These are phyloP conservation scores for Buxus sempervirens DNA, from an alignment of 164 flowering plant genomes.

Conservation along the genomic window DNA sequence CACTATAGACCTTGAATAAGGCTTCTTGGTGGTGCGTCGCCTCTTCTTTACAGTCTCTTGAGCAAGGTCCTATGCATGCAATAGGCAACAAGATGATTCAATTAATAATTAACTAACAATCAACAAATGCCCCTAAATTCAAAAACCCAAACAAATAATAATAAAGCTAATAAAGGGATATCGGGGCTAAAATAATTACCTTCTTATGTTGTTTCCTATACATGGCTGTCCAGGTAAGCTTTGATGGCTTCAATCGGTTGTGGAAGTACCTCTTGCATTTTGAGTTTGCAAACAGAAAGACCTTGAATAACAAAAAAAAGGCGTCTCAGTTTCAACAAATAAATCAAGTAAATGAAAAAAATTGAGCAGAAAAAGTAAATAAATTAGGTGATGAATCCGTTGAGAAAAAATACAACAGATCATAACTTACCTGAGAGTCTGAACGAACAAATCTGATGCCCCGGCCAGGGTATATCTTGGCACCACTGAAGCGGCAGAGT, in stretches of 20 bases:
- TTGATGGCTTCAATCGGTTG: slow-evolving; percentile 76
- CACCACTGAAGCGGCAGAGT: slow-evolving; percentile 50
- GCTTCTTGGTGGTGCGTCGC: slow-evolving; percentile 46
- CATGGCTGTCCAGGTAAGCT: slow-evolving; percentile 73
- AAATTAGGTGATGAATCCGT: not conserved
- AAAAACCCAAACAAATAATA: not conserved
- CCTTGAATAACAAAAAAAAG: slow-evolving; percentile 10
- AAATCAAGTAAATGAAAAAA: not conserved
- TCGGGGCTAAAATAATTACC: slow-evolving; percentile 19
- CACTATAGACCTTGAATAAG: slow-evolving; percentile 48
- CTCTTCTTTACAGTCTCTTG: slow-evolving; percentile 47
- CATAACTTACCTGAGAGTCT: slow-evolving; percentile 36
- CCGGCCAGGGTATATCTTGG: slow-evolving; percentile 47
- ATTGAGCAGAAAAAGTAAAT: not conserved
- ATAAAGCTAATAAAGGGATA: not conserved
- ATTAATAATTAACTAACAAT: not conserved
- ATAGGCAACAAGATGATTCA: too few species aligned
- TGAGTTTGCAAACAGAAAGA: slow-evolving; percentile 65
- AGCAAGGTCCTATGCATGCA: slow-evolving; percentile 31
- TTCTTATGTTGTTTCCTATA: slow-evolving; percentile 63
- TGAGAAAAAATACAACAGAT: not conserved
- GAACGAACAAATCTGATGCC: slow-evolving; percentile 47
- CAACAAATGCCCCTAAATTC: not conserved
- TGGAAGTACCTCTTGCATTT: slow-evolving; percentile 90
- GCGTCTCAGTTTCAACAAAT: not conserved